Evolutionary conservation across 2,329 filamentous ascomycete genomes (phyloP).

Genomic region (Corynespora cassiicola): DNA sequence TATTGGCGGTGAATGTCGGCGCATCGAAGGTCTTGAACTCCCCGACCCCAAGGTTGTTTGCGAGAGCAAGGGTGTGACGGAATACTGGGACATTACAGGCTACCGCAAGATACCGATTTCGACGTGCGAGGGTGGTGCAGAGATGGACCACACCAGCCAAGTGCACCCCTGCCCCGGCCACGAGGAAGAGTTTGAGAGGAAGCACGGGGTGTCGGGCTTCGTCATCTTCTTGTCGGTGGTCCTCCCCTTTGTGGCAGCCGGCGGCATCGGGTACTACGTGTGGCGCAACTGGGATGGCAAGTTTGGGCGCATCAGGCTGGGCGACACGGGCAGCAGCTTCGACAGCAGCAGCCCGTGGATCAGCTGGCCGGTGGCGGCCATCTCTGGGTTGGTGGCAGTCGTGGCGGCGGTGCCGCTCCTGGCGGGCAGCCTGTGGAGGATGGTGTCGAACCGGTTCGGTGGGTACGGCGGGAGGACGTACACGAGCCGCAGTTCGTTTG

Average conservation of each 20-base stretch:
- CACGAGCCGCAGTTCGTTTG: conserved; percentile 88
- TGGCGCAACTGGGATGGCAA: conserved; percentile 86
- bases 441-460: conserved; percentile 57
- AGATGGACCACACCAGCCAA: conserved; percentile 72
- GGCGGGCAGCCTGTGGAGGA: conserved; percentile 74
- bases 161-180: conserved; percentile 75
- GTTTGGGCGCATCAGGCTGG: conserved; percentile 87
- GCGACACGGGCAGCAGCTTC: conserved; percentile 60
- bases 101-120: conserved; percentile 90
- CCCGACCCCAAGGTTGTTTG: conserved; percentile 66
- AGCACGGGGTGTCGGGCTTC: conserved; percentile 71
- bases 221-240: conserved; percentile 86
- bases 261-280: conserved; percentile 80
- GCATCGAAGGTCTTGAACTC: conserved; percentile 76
- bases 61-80: conserved; percentile 69
- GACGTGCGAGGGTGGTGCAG: conserved; percentile 78
- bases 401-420: conserved; percentile 69
- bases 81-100: conserved; percentile 85
- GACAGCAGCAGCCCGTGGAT: conserved; percentile 79
- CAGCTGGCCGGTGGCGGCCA: conserved; percentile 69
- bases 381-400: conserved; percentile 63
- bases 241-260: conserved; percentile 75
- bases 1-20: conserved; percentile 75
- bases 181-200: conserved; percentile 81
- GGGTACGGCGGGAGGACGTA: conserved; percentile 71